A percentile compares a stretch with the other conserved stretches of the same genome.
These are phyloP conservation scores for Nitzschia sp. DNA, from an alignment of 108 stramenopile genomes.

Conservation along the genomic window DNA sequence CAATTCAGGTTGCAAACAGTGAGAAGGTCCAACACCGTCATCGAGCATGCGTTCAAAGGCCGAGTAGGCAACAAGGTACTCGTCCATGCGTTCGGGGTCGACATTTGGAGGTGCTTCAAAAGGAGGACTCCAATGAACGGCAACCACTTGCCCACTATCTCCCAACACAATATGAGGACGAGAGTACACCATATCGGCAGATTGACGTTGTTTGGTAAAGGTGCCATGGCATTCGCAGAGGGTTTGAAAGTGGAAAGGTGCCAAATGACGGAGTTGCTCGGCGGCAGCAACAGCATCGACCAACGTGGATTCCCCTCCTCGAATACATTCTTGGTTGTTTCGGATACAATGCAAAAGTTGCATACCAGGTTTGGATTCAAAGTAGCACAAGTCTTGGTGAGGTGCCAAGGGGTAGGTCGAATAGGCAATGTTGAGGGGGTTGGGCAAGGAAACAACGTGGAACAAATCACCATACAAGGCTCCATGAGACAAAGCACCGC, in stretches of 20 bases:
- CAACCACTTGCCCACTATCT: constrained; percentile 43
- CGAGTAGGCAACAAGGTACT: constrained; percentile 64
- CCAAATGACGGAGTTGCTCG: constrained; percentile 49
- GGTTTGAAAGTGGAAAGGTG: constrained; percentile 62
- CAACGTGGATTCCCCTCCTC: constrained; percentile 65
- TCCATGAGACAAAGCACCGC: constrained; percentile 72
- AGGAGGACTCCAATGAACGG: constrained; percentile 74
- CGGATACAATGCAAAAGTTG: constrained; percentile 72
- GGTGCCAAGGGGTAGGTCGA: constrained; percentile 56
- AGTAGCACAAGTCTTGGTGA: constrained; percentile 84
- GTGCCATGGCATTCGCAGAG: constrained; percentile 56
- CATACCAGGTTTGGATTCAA: constrained; percentile 75
- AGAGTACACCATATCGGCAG: constrained; percentile 70
- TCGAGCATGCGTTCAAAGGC: constrained; percentile 68
- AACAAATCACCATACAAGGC: constrained; percentile 77
- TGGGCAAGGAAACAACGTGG: constrained; percentile 53
- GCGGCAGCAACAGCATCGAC: constrained; percentile 84
- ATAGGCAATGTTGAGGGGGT: constrained; percentile 73
- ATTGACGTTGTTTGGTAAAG: constrained; percentile 74
- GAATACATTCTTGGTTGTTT: constrained; percentile 3
- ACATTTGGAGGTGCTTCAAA: constrained; percentile 72
- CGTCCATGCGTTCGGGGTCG: constrained; percentile 25
- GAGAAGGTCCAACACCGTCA: constrained; percentile 1
- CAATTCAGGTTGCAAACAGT: constrained; percentile 13
- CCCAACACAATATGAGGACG: constrained; percentile 65